Percentiles rank a stretch among this genome's conserved stretches.
These are phyloP conservation scores for Maudiozyma saulgeensis DNA, from an alignment of 805 yeast species.

Conservation along the genomic window DNA sequence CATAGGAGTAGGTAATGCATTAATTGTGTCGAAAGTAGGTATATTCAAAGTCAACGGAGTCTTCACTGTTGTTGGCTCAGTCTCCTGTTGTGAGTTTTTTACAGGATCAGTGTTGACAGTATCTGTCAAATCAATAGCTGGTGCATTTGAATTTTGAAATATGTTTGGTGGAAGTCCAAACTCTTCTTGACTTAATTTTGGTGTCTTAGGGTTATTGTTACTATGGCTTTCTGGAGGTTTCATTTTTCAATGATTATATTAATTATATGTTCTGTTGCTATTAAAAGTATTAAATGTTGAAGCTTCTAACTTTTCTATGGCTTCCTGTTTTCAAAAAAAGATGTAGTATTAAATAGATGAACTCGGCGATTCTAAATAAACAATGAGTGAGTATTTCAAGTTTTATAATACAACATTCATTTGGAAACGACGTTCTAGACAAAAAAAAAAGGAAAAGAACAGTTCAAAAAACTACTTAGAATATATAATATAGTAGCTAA, in stretches of 20 bases:
- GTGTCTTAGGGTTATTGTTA: conserved; percentile 8
- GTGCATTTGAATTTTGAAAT: background rate
- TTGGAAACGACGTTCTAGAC: no score
- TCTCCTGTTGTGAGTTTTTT: background rate
- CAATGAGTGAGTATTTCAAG: no score
- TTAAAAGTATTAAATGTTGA: no score
- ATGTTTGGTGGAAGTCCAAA: conserved; percentile 4
- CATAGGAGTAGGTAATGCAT: conserved; percentile 27
- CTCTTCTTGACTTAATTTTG: conserved; percentile 15
- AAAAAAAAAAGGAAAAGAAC: no score
- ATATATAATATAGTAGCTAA: no score
- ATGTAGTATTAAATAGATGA: no score
- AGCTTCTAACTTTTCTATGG: no score
- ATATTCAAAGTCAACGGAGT: conserved; percentile 18
- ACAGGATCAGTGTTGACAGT: background rate
- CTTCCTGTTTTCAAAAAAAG: no score
- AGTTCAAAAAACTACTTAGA: no score
- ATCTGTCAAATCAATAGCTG: background rate
- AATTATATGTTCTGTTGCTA: no score
- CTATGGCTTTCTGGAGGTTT: background rate
- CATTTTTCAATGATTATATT: background rate
- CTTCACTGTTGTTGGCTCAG: background rate
- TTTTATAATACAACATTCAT: no score
- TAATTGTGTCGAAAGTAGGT: conserved; percentile 18
- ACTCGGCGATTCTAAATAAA: background rate